Base-by-base conservation (phyloP, 768 basidiomycete genomes). In the Psilocybe tampanensis region DNA sequence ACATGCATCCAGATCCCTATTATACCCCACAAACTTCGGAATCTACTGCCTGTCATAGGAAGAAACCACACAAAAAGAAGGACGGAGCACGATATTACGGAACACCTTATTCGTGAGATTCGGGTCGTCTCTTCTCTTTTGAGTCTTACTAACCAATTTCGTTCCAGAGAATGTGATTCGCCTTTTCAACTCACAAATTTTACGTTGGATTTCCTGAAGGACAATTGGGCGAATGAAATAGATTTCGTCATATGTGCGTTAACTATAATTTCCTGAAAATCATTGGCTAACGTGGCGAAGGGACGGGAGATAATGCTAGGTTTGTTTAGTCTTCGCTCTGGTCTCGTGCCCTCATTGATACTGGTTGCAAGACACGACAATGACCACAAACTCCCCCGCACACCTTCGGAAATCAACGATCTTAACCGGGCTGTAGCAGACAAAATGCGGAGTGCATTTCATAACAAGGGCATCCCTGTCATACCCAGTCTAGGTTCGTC, bases 171-270 rank as follows among this genome's bases (percentile, higher is more conserved):
- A 18, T 94, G 94, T 64, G 94, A 97, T 71, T 83, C 94, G 15
- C 92, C 94, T 0, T 74, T 92, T 44, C 72, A 76, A 12, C 80
- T 95, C n/a, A 85, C 89, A 29, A 90, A 97, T 69, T 79, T 82
- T 36, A 94, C 94, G 9, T 80, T 97, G 49, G 88, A 94, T 60
- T 92, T 80, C 74, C 71, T 95, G 53, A 86, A 87, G 50, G 79
- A 85, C 62, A 80, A 91, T 59, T 95, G 92, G 92, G 82, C 86
- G 41, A 78, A 83, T 57, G 86, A 95, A 64, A 82, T 97, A 36
- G 94, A 97, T 67, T 97, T 95, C 68, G 92, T 97, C 29, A 78
- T 97, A 33, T 95, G 91, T 90, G 66, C 64, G 81, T 76, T 24
- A 24, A 18, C n/a, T 21, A 39, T 29, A 1, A 23, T 24, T 45